Evolutionary conservation across 176 grass and related monocot species (phyloP), one percentile per base, ranked within the genome.

Genomic region (Juncus effusus): DNA sequence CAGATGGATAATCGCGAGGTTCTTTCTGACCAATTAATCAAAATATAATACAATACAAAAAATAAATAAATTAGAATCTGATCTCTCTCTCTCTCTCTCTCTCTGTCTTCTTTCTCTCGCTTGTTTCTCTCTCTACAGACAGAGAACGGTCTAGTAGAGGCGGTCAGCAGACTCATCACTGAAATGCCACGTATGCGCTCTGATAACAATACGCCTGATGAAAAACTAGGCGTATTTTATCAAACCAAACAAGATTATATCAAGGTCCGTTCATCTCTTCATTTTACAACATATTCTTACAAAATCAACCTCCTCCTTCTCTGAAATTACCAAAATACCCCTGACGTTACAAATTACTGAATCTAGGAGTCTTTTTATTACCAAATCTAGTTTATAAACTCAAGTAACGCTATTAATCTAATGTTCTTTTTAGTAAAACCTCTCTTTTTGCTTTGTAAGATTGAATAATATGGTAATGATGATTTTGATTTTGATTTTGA

Each of bases 121-220:
- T 58, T 37, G 19, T 28, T 8, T 82, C 40, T 75, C 37, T 61
- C 70, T 49, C 54, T 67, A 59, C 77, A 97, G 94, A 92, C 85
- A 77, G 94, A 97, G 88, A 97, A 97, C 57, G 94, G 94, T 39
- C 77, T 97, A 69, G 94, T 97, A 7, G 94, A 97, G 85, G 94
- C 94, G 59, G 88, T 97, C 59, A 82, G 83, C 45, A 81, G 92
- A 77, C 85, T 97, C 69, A 70, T 97, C 63, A 86, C 85, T 71
- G 91, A 78, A 13, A 97, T 97, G 88, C 94, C 94, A 37, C 88
- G 88, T 58, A 62, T 97, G 80, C 77, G 88, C 19, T 77, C 78
- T 2, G 19, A 28, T 28, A 28, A 28, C 19, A 68, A 89, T 81
- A 62, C 86, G 53, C 75, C 88, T 39, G 45, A 16, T 53, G 80